Conservation (phyloP, 2,329 filamentous ascomycete species). For the Thelonectria rubi region DNA sequence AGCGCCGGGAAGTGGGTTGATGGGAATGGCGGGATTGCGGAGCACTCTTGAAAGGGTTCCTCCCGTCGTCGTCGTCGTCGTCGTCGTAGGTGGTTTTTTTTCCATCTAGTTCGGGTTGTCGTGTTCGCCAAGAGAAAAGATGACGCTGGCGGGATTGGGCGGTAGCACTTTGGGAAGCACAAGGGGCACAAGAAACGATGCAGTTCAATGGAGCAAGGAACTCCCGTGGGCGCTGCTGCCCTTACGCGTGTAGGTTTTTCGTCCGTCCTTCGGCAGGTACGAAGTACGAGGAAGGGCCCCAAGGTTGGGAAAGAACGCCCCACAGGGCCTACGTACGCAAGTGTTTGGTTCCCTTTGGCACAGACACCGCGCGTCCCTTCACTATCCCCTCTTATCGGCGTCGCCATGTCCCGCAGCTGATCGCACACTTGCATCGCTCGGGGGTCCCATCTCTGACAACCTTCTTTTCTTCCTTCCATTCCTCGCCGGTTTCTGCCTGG, state of each 20-base stretch:
- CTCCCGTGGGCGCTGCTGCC: background rate
- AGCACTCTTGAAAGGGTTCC: constrained; percentile 1
- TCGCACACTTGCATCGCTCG: constrained; percentile 3
- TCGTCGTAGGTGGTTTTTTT: background rate
- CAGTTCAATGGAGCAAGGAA: background rate
- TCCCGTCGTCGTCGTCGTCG: background rate
- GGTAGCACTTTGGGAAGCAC: background rate
- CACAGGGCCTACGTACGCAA: background rate
- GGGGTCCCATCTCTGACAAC: constrained; percentile 9
- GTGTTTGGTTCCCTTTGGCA: background rate
- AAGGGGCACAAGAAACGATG: background rate
- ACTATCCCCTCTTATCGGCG: constrained; percentile 10
- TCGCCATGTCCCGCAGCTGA: constrained; percentile 9
- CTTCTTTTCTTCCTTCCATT: constrained; percentile 17
- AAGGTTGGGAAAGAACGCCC: background rate
- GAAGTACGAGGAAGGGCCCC: no score
- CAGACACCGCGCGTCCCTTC: constrained; percentile 27
- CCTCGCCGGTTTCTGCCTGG: constrained; percentile 1
- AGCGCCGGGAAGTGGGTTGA: constrained; percentile 24
- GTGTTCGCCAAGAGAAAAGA: background rate
- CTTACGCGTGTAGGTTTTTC: background rate
- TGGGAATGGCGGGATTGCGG: constrained; percentile 33
- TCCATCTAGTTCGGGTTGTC: background rate
- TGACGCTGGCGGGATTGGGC: background rate
- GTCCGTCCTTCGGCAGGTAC: no score